These are phyloP conservation scores for Stellera chamaejasme DNA, from an alignment of 345 rosid species.

Conservation along the genomic window DNA sequence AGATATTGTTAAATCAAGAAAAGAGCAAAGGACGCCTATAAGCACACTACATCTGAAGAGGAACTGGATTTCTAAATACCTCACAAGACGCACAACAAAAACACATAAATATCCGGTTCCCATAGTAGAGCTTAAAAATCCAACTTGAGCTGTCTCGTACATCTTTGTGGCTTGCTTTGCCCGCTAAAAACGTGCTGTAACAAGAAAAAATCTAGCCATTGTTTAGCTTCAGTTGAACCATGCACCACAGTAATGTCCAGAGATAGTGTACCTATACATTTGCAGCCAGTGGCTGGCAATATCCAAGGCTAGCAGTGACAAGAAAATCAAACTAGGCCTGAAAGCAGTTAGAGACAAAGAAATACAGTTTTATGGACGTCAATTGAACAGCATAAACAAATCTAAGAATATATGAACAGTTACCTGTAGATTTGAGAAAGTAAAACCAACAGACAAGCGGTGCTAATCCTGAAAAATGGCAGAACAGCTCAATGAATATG, in stretches of 20 bases:
- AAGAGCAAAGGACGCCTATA: neutral
- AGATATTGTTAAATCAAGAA: constrained; percentile 7
- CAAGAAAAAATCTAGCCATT: constrained; percentile 7
- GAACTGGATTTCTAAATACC: constrained; percentile 31
- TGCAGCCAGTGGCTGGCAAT: constrained; percentile 94
- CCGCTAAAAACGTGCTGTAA: constrained; percentile 80
- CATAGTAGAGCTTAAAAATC: constrained; percentile 91
- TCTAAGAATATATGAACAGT: constrained; percentile 4
- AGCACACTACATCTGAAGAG: neutral
- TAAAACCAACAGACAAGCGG: constrained; percentile 84
- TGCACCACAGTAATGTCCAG: neutral
- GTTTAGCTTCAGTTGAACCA: neutral
- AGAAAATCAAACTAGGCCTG: constrained; percentile 88
- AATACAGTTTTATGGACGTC: constrained; percentile 1
- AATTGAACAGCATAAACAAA: neutral
- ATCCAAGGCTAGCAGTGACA: constrained; percentile 83
- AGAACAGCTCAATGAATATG: constrained; percentile 12
- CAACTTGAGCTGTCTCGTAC: constrained; percentile 87
- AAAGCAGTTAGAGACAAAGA: constrained; percentile 8
- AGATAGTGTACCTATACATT: constrained; percentile 65
- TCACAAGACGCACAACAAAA: constrained; percentile 92
- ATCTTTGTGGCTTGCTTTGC: constrained; percentile 91
- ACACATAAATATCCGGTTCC: constrained; percentile 88
- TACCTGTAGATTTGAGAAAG: constrained; percentile 85
- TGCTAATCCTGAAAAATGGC: constrained; percentile 66